Percentiles rank a stretch among this genome's conserved stretches.
Evolutionary conservation across 805 yeast species (phyloP).

Genomic region (Saccharomycopsis lassenensis): DNA sequence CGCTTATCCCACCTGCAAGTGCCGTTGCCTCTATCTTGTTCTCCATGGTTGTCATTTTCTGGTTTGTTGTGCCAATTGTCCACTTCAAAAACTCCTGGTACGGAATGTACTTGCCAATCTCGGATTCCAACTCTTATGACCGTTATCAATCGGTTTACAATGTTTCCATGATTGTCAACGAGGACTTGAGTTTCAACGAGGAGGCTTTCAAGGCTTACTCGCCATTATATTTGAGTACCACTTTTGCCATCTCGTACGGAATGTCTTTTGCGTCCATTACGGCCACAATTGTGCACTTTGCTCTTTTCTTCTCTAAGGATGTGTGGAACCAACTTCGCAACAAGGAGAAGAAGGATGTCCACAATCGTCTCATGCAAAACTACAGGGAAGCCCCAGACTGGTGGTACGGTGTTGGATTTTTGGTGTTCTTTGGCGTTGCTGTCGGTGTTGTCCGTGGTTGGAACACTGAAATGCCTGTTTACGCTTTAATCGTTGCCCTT

Average conservation of each 20-base stretch:
- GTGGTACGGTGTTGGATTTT: conserved; percentile 43
- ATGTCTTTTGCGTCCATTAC: conserved; percentile 52
- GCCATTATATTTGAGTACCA: conserved; percentile 49
- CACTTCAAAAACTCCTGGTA: conserved; percentile 48
- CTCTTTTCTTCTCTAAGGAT: conserved; percentile 45
- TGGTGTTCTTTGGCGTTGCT: conserved; percentile 35
- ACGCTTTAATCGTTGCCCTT: conserved; percentile 50
- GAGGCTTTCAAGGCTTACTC: conserved; percentile 45
- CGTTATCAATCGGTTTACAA: conserved; percentile 39
- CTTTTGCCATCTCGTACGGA: conserved; percentile 51
- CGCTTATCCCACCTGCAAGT: conserved; percentile 52
- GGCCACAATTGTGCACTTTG: conserved; percentile 47
- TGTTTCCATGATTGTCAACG: conserved; percentile 36
- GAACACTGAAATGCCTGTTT: conserved; percentile 36
- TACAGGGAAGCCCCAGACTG: conserved; percentile 55
- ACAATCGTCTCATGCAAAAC: conserved; percentile 41
- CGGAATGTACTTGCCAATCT: conserved; percentile 48
- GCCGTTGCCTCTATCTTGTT: conserved; percentile 34
- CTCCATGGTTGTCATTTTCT: conserved; percentile 37
- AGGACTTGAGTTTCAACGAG: conserved; percentile 32
- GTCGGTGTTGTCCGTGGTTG: conserved; percentile 30
- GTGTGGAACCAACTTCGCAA: conserved; percentile 32
- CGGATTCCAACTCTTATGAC: conserved; percentile 39
- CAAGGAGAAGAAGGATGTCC: conserved; percentile 37
- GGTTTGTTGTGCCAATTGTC: conserved; percentile 43